Percentiles rank a stretch among this genome's conserved stretches.
These are phyloP conservation scores for Aspergillus thermomutatus DNA, from an alignment of 2,329 filamentous ascomycete genomes.

Conservation along the genomic window DNA sequence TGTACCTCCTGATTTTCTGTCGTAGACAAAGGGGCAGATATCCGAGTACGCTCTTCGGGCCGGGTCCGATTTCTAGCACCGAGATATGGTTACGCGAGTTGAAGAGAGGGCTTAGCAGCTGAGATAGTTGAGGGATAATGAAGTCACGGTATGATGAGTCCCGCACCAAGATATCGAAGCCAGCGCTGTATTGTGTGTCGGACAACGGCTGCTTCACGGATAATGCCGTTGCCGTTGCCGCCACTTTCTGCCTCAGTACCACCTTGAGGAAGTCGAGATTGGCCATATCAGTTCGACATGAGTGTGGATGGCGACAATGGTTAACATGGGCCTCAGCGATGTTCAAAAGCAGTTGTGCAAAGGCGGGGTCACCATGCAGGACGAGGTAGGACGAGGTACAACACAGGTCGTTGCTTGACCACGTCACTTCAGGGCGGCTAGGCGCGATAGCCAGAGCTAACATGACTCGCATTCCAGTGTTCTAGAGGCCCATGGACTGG, in stretches of 20 bases:
- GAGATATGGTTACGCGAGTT: conserved; percentile 45
- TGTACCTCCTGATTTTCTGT: conserved; percentile 49
- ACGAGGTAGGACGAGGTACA: too few species aligned
- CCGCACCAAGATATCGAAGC: conserved; percentile 45
- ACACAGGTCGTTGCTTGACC: too few species aligned
- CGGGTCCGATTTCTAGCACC: conserved; percentile 59
- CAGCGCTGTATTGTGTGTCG: conserved; percentile 45
- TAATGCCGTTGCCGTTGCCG: background rate
- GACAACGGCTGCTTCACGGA: conserved; percentile 8
- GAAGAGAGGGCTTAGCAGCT: conserved; percentile 42
- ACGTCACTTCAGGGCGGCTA: too few species aligned
- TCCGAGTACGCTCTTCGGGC: conserved; percentile 53
- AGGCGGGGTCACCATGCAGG: background rate
- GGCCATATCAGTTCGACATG: background rate
- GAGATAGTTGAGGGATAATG: conserved; percentile 44
- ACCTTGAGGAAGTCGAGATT: conserved; percentile 37
- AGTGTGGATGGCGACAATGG: background rate
- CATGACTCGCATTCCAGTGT: too few species aligned
- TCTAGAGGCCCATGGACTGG: too few species aligned
- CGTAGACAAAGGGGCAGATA: conserved; percentile 42
- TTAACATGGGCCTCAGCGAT: background rate
- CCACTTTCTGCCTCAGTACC: conserved; percentile 5
- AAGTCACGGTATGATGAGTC: conserved; percentile 48
- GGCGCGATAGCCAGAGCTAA: too few species aligned
- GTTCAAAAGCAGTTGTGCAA: background rate